Evolutionary conservation across 78 protist genomes (phyloP), one percentile per base, ranked within the genome.

Genomic region (Dictyostelium capitatum): DNA sequence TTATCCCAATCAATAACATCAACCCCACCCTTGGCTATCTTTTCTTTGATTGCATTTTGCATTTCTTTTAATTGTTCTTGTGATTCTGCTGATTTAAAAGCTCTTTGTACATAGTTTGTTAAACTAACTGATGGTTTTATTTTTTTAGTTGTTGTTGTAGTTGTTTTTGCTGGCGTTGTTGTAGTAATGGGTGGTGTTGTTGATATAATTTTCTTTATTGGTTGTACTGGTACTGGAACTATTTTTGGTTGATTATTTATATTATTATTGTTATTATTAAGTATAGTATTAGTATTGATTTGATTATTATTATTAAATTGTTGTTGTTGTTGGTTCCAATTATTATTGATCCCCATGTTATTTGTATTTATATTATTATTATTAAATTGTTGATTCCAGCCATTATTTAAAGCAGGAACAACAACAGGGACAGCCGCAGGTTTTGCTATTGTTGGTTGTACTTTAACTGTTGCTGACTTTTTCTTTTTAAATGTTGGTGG

Each of bases 401-500:
- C 2, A 37, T 37, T 37, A 37, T n/a, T n/a, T n/a, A n/a, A n/a
- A n/a, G 2, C 43, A 37, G 43, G 43, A 37, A 37, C 43, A 37
- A 37, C 2, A 37, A 37, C 43, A n/a, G n/a, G n/a, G n/a, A n/a
- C n/a, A 37, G 43, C 43, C 1, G 43, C 37, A n/a, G 37, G 8
- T 11, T 74, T 37, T 23, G 19, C 32, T 74, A 74, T 74, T 19
- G 30, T 53, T 79, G 83, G 69, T 79, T 20, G 53, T 79, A 17
- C 41, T 17, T 46, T 41, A 41, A 54, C 15, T 17, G 28, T 62
- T 32, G 73, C 19, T 37, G 87, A 62, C 41, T 62, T 23, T 57
- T 59, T 79, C 32, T 79, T 79, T 85, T 62, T 75, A 50, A 75
- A 85, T 9, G 79, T 72, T 28, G 92, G 92, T 12, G 92, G 92